Evolutionary conservation across 1,284 basidiomycete genomes (phyloP).

Genomic region (Phaffia rhodozyma): DNA sequence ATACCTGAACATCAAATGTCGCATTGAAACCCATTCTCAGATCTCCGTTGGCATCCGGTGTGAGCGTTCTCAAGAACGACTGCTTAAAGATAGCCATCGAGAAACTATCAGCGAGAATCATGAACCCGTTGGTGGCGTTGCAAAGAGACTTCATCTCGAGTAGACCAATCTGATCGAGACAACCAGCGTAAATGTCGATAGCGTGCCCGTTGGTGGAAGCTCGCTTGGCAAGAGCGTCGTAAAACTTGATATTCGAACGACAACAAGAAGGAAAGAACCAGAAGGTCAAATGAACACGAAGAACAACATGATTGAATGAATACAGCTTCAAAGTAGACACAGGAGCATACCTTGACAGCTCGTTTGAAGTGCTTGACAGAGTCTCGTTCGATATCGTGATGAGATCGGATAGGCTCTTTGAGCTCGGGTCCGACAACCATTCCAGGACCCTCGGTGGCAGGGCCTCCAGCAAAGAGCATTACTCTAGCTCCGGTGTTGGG

Average conservation of each 20-base stretch:
- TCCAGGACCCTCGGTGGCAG: constrained; percentile 93
- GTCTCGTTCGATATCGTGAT: constrained; percentile 98
- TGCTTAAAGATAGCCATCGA: constrained; percentile 99
- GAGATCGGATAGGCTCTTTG: constrained; percentile 93
- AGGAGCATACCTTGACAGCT: constrained; percentile 65
- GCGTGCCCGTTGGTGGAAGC: constrained; percentile 90
- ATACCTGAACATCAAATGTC: constrained; percentile 89
- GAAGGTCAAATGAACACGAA: neutral
- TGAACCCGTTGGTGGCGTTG: constrained; percentile 92
- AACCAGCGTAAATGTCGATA: constrained; percentile 92
- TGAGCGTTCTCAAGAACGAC: constrained; percentile 85
- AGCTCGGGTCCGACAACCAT: constrained; percentile 93
- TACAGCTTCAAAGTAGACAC: neutral
- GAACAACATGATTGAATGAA: neutral
- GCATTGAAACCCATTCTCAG: constrained; percentile 98
- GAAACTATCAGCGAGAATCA: constrained; percentile 94
- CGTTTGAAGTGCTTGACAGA: constrained; percentile 96
- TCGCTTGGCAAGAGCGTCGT: constrained; percentile 87
- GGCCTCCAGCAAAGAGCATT: constrained; percentile 93
- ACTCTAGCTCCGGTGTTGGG: constrained; percentile 92
- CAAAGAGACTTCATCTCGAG: constrained; percentile 94
- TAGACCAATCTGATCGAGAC: constrained; percentile 93
- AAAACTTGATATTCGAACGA: constrained; percentile 50
- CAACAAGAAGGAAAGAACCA: neutral
- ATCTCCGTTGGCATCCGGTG: constrained; percentile 84